Evolutionary conservation across 169 alveolate species (phyloP).

Genomic region (Besnoitia besnoiti): DNA sequence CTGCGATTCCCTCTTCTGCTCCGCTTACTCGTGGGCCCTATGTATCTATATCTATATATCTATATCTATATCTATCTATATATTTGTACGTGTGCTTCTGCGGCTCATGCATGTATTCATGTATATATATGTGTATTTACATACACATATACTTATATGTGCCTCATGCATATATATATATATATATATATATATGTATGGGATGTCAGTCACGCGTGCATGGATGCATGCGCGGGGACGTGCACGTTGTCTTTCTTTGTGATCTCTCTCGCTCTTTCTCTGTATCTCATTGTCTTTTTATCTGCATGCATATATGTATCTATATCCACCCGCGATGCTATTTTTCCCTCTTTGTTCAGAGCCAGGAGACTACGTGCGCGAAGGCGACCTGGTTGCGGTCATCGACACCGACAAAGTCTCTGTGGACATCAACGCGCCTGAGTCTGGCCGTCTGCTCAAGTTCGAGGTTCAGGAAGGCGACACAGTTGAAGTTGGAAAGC

Average conservation of each 20-base stretch:
- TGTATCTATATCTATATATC: too few species aligned
- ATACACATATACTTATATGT: background rate
- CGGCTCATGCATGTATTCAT: background rate
- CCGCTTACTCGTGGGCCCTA: too few species aligned
- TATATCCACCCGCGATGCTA: background rate
- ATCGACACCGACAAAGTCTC: conserved; percentile 96
- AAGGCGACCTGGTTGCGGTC: conserved; percentile 92
- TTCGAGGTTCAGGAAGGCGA: conserved; percentile 84
- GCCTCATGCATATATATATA: background rate
- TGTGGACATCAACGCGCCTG: conserved; percentile 90
- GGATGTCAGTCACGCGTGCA: too few species aligned
- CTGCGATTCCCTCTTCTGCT: background rate
- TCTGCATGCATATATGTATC: background rate
- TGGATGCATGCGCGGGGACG: background rate
- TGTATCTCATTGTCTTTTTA: background rate
- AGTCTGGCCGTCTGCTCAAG: conserved; percentile 80
- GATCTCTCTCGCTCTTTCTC: background rate
- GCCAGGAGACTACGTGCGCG: conserved; percentile 89
- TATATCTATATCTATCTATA: too few species aligned
- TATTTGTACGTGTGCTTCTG: too few species aligned
- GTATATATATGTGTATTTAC: background rate
- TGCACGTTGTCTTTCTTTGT: background rate
- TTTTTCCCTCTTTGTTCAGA: conserved; percentile 22
- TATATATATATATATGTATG: conserved; percentile 9
- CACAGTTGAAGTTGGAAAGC: conserved; percentile 87